Evolutionary conservation across 768 basidiomycete genomes (phyloP).

Genomic region (Tricholoma hemisulphureum): DNA sequence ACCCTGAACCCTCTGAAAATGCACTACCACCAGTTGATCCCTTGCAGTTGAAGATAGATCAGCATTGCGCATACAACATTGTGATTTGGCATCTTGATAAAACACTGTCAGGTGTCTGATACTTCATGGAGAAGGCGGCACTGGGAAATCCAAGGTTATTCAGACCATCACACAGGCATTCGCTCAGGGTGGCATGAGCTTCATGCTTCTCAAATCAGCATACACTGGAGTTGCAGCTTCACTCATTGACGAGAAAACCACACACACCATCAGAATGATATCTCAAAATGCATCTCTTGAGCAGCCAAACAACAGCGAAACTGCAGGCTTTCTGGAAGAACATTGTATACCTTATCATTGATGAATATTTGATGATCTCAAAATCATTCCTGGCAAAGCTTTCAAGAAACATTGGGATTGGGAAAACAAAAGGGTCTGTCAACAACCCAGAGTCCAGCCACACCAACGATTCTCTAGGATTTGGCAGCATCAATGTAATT

Average conservation of each 20-base stretch:
- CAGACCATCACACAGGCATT: conserved; percentile 38
- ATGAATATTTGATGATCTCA: conserved; percentile 42
- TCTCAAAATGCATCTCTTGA: conserved; percentile 9
- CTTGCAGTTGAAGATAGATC: not conserved
- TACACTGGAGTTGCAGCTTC: conserved; percentile 42
- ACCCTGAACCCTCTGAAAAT: not conserved
- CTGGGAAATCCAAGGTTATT: conserved; percentile 43
- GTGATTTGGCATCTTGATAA: not conserved
- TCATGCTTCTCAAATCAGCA: conserved; percentile 33
- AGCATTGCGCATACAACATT: not conserved
- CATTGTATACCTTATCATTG: conserved; percentile 32
- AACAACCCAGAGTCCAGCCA: not conserved
- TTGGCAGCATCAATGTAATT: conserved; percentile 30
- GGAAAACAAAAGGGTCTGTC: not conserved
- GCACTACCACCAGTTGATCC: not conserved
- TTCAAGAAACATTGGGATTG: not conserved
- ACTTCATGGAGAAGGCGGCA: conserved; percentile 43
- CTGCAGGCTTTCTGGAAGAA: conserved; percentile 16
- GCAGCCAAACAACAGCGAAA: not conserved
- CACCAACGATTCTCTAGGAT: not conserved
- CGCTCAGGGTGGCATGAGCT: not conserved
- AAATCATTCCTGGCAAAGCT: conserved; percentile 16
- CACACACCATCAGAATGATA: conserved; percentile 29
- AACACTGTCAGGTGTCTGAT: conserved; percentile 31
- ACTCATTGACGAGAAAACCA: conserved; percentile 35